Evolutionary conservation across 192 early-diverging fungal species (phyloP), one percentile per base, ranked within the genome.

Genomic region (Tieghemiomyces parasiticus): DNA sequence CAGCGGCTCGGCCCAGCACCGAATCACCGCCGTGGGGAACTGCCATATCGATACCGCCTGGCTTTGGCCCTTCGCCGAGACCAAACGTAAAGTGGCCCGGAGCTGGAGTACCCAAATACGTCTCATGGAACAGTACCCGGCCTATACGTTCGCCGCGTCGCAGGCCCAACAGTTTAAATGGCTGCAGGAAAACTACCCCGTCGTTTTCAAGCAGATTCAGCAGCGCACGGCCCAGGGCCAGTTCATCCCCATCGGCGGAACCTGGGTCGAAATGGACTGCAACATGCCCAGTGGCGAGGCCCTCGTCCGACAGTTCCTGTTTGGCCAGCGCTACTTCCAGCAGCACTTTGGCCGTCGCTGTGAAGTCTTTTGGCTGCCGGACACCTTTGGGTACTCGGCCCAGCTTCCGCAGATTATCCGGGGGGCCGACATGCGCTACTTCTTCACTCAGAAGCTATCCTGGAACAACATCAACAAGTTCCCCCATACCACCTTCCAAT

Each of bases 401-500:
- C 89, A 88, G 67, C 62, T 99, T 35, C 96, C 96, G 10, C 96
- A 99, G 76, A 92, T 99, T 35, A 74, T 93, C 26, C 67, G 77
- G 31, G 72, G 75, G 46, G 67, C 90, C 0, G 91, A 78, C 46
- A 71, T 90, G 55, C 71, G 91, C 68, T 99, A 95, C 70, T 99
- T 99, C 61, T 99, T 95, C 69, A 99, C 96, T 2, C 96, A 97
- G 68, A 99, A 99, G 68, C 73, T 99, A 45, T 92, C 90, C 25
- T 99, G 96, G 96, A 97, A 97, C 74, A 95, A 92, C 67, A 91
- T 99, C 67, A 99, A 99, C 76, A 89, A 90, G 82, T 97, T 99
- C 67, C 96, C 96, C 6, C 80, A 93, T 63, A 94, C 96, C 0
- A 93, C 94, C 4, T 99, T 99, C 72, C 78, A 70, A 67, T 99